These are phyloP conservation scores for Neofusicoccum ribis DNA, from an alignment of 2,329 filamentous ascomycete species.

Conservation along the genomic window DNA sequence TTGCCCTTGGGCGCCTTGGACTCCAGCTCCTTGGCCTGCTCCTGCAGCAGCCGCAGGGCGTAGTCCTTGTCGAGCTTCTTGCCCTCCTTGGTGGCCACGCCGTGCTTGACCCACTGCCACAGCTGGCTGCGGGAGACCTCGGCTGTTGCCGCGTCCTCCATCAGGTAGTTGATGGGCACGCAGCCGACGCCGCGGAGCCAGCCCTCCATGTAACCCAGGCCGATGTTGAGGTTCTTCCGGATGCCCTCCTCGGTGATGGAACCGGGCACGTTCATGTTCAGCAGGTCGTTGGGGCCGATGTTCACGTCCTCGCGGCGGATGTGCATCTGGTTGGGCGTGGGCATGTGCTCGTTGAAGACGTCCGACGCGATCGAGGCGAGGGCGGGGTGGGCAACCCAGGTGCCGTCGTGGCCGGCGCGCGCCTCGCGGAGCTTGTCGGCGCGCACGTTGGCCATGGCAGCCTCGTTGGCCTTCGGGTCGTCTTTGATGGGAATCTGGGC, in stretches of 20 bases:
- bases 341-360: slow-evolving; percentile 98
- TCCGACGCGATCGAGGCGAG: slow-evolving; percentile 85
- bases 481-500: slow-evolving; percentile 99
- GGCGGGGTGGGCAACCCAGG: slow-evolving; percentile 96
- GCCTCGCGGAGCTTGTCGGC: slow-evolving; percentile 97
- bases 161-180: slow-evolving; percentile 95
- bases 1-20: slow-evolving; percentile 79
- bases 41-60: slow-evolving; percentile 79
- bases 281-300: slow-evolving; percentile 82
- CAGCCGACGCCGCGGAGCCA: slow-evolving; percentile 95
- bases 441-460: slow-evolving; percentile 88
- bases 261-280: slow-evolving; percentile 98
- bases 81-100: slow-evolving; percentile 77
- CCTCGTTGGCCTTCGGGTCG: slow-evolving; percentile 85
- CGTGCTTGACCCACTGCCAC: slow-evolving; percentile 88
- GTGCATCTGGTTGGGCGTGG: slow-evolving; percentile 94
- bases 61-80: slow-evolving; percentile 93
- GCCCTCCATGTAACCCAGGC: slow-evolving; percentile 96
- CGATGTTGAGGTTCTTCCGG: slow-evolving; percentile 96
- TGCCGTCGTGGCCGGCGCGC: slow-evolving; percentile 91
- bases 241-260: slow-evolving; percentile 91
- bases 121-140: slow-evolving; percentile 93
- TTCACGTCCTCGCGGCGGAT: slow-evolving; percentile 84
- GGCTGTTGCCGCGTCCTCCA: slow-evolving; percentile 97
- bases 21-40: slow-evolving; percentile 76